A percentile compares a stretch with the other conserved stretches of the same genome.
Evolutionary conservation across 1,139 yeast species (phyloP).

Genomic region (Schwanniomyces etchellsii): DNA sequence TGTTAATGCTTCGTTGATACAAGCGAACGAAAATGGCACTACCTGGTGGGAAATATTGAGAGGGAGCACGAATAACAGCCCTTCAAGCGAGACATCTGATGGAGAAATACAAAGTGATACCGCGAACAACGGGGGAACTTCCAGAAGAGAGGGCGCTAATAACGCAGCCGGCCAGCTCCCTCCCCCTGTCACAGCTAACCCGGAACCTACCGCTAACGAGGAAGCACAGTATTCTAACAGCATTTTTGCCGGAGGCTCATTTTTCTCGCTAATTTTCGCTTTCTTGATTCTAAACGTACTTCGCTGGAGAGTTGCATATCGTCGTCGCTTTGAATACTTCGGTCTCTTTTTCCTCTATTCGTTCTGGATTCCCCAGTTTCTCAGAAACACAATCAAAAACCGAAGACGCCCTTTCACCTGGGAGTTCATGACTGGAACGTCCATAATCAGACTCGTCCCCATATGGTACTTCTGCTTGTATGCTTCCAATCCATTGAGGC

Average conservation of each 20-base stretch:
- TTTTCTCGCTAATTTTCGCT: constrained; percentile 51
- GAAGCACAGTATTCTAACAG: constrained; percentile 57
- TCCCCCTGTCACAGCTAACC: constrained; percentile 5
- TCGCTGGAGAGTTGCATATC: constrained; percentile 56
- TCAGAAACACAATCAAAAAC: constrained; percentile 71
- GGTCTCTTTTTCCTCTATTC: constrained; percentile 54
- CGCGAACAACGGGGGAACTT: too few relatives aligned
- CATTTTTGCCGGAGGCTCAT: constrained; percentile 58
- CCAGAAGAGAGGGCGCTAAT: constrained; percentile 11
- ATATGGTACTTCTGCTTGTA: constrained; percentile 53
- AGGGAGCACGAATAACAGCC: constrained; percentile 21
- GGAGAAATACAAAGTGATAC: constrained; percentile 8
- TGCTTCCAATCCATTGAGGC: constrained; percentile 40
- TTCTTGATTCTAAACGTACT: constrained; percentile 54
- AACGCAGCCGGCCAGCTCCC: neutral
- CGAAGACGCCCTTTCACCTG: constrained; percentile 61
- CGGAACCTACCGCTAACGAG: constrained; percentile 22
- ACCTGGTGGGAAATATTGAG: constrained; percentile 63
- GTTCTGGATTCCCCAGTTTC: constrained; percentile 88
- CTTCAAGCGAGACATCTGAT: constrained; percentile 8
- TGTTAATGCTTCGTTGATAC: constrained; percentile 64
- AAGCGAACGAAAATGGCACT: constrained; percentile 65
- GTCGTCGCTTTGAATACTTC: constrained; percentile 55
- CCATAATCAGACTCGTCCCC: constrained; percentile 60
- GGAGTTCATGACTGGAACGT: constrained; percentile 67